phyloP scores from a whole-genome alignment of 129 eudicot genomes.

The Ambrosia trifida region DNA sequence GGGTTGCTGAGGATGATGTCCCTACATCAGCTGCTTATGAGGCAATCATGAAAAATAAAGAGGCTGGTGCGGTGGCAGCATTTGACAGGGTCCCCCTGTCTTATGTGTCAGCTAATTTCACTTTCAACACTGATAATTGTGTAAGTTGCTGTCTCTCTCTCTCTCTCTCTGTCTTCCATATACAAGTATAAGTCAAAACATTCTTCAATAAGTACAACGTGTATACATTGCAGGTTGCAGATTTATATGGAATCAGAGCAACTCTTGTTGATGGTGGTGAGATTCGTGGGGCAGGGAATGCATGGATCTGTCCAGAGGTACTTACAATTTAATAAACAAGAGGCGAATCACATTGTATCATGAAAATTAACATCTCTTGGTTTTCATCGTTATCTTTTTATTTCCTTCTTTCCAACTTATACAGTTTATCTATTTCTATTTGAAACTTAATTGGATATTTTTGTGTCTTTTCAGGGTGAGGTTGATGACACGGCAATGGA shows the following conservation, averaged over 20 bases:
- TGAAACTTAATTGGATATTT: constrained; percentile 2
- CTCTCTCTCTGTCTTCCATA: constrained; percentile 1
- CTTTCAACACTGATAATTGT: constrained; percentile 96
- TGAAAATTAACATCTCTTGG: background rate
- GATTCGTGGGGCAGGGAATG: constrained; percentile 99
- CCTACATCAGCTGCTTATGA: constrained; percentile 82
- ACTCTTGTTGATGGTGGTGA: constrained; percentile 99
- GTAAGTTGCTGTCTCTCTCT: constrained; percentile 50
- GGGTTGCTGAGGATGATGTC: constrained; percentile 58
- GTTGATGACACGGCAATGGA: constrained; percentile 95
- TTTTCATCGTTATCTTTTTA: background rate
- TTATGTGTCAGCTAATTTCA: constrained; percentile 91
- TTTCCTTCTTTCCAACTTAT: background rate
- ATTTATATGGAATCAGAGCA: constrained; percentile 95
- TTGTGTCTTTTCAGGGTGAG: constrained; percentile 64
- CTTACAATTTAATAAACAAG: constrained; percentile 17
- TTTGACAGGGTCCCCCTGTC: constrained; percentile 89
- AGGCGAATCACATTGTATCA: background rate
- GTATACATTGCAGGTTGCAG: constrained; percentile 72
- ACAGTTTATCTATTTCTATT: background rate
- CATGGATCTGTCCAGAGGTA: constrained; percentile 99
- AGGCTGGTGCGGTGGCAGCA: constrained; percentile 99
- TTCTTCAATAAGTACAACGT: constrained; percentile 4
- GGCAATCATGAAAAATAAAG: constrained; percentile 81
- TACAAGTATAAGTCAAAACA: constrained; percentile 1